phyloP scores from a whole-genome alignment of 2,329 filamentous ascomycete genomes.

The Didymella lethalis region DNA sequence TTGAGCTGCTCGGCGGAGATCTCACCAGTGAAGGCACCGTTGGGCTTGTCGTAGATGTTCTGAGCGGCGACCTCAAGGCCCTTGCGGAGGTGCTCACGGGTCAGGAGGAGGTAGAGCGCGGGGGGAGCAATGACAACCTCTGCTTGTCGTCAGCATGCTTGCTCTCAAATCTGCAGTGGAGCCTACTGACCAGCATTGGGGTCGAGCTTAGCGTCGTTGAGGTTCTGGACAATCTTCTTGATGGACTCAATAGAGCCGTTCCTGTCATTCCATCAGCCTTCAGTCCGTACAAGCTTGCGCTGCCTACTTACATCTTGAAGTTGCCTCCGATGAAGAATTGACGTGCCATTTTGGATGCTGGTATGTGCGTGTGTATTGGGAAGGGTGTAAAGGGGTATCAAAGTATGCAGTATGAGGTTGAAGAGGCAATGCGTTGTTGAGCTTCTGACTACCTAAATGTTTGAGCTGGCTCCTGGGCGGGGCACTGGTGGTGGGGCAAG shows the following conservation, averaged over 20 bases:
- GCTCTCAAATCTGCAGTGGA: background rate
- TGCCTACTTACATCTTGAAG: slow-evolving; percentile 87
- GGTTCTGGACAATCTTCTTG: slow-evolving; percentile 86
- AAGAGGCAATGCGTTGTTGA: slow-evolving; percentile 42
- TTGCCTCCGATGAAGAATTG: slow-evolving; percentile 98
- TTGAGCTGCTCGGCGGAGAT: slow-evolving; percentile 91
- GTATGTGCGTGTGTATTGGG: slow-evolving; percentile 11
- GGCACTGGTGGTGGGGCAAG: slow-evolving; percentile 30
- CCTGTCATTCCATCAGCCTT: slow-evolving; percentile 61
- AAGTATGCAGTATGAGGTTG: slow-evolving; percentile 13
- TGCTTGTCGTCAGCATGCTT: slow-evolving; percentile 47
- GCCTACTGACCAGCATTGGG: slow-evolving; percentile 70
- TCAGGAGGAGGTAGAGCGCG: slow-evolving; percentile 85
- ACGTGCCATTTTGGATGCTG: slow-evolving; percentile 77
- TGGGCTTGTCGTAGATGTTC: slow-evolving; percentile 97
- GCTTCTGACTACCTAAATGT: slow-evolving; percentile 31
- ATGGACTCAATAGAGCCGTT: slow-evolving; percentile 92
- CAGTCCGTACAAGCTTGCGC: slow-evolving; percentile 12
- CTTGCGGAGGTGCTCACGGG: slow-evolving; percentile 77
- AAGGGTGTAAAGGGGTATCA: slow-evolving; percentile 17
- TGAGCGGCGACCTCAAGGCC: slow-evolving; percentile 89
- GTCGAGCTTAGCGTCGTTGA: slow-evolving; percentile 86
- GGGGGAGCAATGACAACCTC: slow-evolving; percentile 96
- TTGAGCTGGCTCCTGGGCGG: slow-evolving; percentile 40
- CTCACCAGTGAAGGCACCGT: slow-evolving; percentile 96